Evolutionary conservation across 2,329 filamentous ascomycete species (phyloP), one percentile per base, ranked within the genome.

Genomic region (Exophiala oligosperma): DNA sequence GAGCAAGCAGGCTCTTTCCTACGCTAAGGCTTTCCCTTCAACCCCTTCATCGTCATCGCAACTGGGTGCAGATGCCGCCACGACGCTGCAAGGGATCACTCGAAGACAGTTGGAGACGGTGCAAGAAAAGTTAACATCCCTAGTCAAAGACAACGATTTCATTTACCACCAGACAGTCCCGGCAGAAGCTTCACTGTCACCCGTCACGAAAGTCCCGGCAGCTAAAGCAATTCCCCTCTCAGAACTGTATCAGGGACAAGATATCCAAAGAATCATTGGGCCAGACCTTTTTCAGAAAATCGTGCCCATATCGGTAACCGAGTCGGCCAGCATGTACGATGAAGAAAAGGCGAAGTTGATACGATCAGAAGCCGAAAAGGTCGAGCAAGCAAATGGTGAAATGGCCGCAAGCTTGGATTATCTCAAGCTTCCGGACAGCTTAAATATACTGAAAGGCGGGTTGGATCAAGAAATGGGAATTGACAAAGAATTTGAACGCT

Each of bases 291-390:
- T 99, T 74, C 87, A 94, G 66, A 96, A 96, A 73, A 96, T 99
- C 60, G 91, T 97, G 1, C 94, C 94, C 0, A 89, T 97, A 77
- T 90, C 92, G 2, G 93, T 99, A 1, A 99, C 94, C 0, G 93
- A 99, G 73, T 95, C 91, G 24, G 94, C 94, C 11, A 97, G 94
- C 77, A 77, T 97, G 67, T 99, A 99, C 72, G 94, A 97, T 64
- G 94, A 99, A 74, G 94, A 99, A 73, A 99, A 99, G 76, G 94
- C 94, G 11, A 97, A 99, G 73, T 77, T 99, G 57, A 87, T 97
- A 41, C 85, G 94, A 57, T 93, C 93, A 2, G 95, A 99, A 75
- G 92, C 91, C 0, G 94, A 99, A 73, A 87, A 91, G 66, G 92
- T 96, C 1, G 93, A 97, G 67, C 87, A 88, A 35, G 93, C 94